A percentile compares a stretch with the other conserved stretches of the same genome.
Evolutionary conservation across 192 early-diverging fungal genomes (phyloP).

Genomic region (Ambispora gerdemannii): DNA sequence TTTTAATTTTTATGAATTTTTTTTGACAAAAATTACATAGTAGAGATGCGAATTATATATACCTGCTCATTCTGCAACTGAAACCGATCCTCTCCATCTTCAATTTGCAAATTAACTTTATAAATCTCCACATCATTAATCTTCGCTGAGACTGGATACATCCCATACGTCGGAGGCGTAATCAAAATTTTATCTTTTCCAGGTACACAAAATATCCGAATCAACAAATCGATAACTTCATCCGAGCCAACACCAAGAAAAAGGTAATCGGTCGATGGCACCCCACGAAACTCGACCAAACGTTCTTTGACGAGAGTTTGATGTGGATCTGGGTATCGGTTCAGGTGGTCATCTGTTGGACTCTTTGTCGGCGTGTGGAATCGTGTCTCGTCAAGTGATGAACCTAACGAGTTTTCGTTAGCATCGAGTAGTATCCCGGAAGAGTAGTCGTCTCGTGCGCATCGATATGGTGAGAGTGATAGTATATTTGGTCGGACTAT

Average conservation of each 20-base stretch:
- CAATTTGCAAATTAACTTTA: constrained; percentile 79
- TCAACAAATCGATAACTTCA: constrained; percentile 89
- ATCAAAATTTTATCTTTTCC: constrained; percentile 90
- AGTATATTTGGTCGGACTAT: constrained; percentile 81
- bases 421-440: constrained; percentile 95
- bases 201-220: constrained; percentile 86
- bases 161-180: constrained; percentile 98
- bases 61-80: constrained; percentile 65
- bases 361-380: constrained; percentile 33
- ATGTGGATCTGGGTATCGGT: constrained; percentile 96
- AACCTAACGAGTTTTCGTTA: constrained; percentile 96
- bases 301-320: constrained; percentile 79
- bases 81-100: constrained; percentile 55
- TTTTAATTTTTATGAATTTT: constrained; percentile 28
- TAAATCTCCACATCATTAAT: constrained; percentile 93
- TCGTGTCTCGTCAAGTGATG: not conserved
- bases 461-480: constrained; percentile 86
- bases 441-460: constrained; percentile 96
- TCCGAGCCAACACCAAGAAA: constrained; percentile 98
- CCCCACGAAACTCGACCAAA: constrained; percentile 64
- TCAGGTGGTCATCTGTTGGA: constrained; percentile 51
- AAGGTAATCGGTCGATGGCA: constrained; percentile 67
- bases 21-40: constrained; percentile 5
- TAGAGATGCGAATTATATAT: constrained; percentile 10
- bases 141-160: constrained; percentile 92